Percentiles rank a stretch among this genome's conserved stretches.
These are phyloP conservation scores for Pseudopyricularia cyperi DNA, from an alignment of 2,329 filamentous ascomycete species.

Conservation along the genomic window DNA sequence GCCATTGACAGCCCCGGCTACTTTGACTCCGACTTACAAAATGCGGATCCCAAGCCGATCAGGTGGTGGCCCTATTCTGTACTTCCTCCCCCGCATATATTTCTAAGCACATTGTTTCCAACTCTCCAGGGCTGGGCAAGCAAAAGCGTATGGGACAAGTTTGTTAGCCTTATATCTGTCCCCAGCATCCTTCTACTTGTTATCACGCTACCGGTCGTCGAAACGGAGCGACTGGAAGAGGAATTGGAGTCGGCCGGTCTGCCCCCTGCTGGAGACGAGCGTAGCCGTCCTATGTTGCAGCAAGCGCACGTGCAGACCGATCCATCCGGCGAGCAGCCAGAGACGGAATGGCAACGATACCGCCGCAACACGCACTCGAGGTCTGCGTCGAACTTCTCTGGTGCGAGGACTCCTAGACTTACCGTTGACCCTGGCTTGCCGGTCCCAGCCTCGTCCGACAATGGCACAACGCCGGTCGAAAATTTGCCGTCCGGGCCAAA, in stretches of 20 bases:
- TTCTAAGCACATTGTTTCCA: constrained; percentile 70
- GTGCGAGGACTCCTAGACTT: not conserved
- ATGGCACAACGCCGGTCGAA: not conserved
- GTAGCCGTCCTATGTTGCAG: constrained; percentile 1
- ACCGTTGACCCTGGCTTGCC: not conserved
- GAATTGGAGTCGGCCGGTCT: constrained; percentile 36
- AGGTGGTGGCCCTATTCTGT: constrained; percentile 72
- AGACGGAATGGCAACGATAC: constrained; percentile 48
- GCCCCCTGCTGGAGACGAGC: constrained; percentile 15
- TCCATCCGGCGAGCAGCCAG: constrained; percentile 22
- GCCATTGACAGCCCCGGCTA: constrained; percentile 20
- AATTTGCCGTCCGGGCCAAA: not conserved
- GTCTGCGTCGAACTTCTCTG: constrained; percentile 2
- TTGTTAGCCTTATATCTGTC: constrained; percentile 71
- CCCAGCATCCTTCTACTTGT: constrained; percentile 84
- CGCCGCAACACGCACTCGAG: constrained; percentile 30
- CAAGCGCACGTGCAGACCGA: not conserved
- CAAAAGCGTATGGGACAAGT: constrained; percentile 74
- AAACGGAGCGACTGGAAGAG: constrained; percentile 24
- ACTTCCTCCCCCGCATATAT: constrained; percentile 57
- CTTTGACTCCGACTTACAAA: constrained; percentile 27
- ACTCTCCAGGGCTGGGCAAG: constrained; percentile 71
- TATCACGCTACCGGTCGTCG: constrained; percentile 78
- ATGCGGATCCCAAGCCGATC: constrained; percentile 32
- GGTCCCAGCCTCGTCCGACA: not conserved